Evolutionary conservation across 1,139 yeast species (phyloP), one percentile per base, ranked within the genome.

Genomic region (Kodamaea suecica): DNA sequence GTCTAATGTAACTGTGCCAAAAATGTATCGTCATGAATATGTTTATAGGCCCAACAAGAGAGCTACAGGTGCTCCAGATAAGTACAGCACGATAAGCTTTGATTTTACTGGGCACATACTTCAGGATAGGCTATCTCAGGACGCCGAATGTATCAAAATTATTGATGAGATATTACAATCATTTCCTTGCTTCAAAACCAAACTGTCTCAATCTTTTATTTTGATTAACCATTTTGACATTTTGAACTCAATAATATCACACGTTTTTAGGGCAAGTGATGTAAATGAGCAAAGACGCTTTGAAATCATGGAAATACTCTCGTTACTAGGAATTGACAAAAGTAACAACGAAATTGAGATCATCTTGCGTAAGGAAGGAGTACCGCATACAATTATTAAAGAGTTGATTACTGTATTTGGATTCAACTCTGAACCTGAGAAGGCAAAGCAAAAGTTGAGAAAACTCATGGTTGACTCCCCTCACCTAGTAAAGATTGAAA

Each of bases 141-240:
- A 92, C 53, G 96, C 97, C 0, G 98, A 92, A 51, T 78, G 92
- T 40, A 64, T 92, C 33, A 84, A 84, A 47, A 84, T 87, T 1
- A 70, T 87, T 24, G 94, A 84, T 49, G 95, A 87, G 47, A 68
- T 88, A 4, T 58, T 84, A 3, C 59, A 69, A 4, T 53, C 71
- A 2, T 77, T 85, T 39, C 90, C 94, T 1, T 80, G 83, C 32
- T 79, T 84, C 50, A 73, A 70, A 27, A 42, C 52, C 9, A 58
- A 58, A 33, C 63, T 66, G 17, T 66, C 76, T 1, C 75, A 75
- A 23, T 46, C 55, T 2, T 68, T 83, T 9, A 70, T 90, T 35
- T 70, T 84, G 13, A 57, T 92, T 23, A 90, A 87, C 53, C 97
- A 92, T 57, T 74, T 78, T 45, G 95, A 83, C 49, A 78, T 92